phyloP scores from a whole-genome alignment of 2,329 filamentous ascomycete genomes.

The Aspergillus sp. region DNA sequence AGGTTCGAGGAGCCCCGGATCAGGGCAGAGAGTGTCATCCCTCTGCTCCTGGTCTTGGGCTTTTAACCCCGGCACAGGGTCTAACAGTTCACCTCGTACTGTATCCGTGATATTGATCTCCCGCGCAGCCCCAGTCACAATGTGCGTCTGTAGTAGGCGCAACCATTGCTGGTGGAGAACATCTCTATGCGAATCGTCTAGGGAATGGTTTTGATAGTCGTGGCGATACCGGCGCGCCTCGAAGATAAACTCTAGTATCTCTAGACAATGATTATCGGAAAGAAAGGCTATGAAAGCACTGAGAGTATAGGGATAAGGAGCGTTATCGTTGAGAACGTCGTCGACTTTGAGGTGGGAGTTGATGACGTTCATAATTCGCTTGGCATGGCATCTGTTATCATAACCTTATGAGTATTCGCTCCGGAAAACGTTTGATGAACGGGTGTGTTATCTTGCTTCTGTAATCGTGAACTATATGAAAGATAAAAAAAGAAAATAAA shows the following conservation, averaged over 20 bases:
- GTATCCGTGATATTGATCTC: neutral
- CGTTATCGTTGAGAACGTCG: slow-evolving; percentile 74
- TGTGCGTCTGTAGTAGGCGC: neutral
- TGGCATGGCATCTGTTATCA: too few species aligned
- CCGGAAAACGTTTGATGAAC: too few species aligned
- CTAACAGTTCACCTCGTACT: neutral
- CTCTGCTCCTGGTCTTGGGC: neutral
- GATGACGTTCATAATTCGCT: neutral
- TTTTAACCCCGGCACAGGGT: neutral
- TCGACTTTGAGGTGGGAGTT: slow-evolving; percentile 57
- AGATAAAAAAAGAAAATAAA: too few species aligned
- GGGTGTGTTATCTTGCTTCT: too few species aligned
- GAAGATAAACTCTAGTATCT: slow-evolving; percentile 88
- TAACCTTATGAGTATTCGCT: too few species aligned
- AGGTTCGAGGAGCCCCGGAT: neutral
- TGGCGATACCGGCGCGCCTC: slow-evolving; percentile 73
- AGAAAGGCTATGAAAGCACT: slow-evolving; percentile 86
- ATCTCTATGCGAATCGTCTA: neutral
- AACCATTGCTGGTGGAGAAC: neutral
- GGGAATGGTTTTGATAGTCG: slow-evolving; percentile 44
- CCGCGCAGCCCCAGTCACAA: neutral
- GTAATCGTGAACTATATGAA: too few species aligned
- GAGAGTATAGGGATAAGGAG: slow-evolving; percentile 76
- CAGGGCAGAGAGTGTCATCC: neutral
- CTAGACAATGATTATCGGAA: slow-evolving; percentile 86